Conservation (phyloP, 2,329 filamentous ascomycete genomes). For the Lasiodiplodia theobromae region DNA sequence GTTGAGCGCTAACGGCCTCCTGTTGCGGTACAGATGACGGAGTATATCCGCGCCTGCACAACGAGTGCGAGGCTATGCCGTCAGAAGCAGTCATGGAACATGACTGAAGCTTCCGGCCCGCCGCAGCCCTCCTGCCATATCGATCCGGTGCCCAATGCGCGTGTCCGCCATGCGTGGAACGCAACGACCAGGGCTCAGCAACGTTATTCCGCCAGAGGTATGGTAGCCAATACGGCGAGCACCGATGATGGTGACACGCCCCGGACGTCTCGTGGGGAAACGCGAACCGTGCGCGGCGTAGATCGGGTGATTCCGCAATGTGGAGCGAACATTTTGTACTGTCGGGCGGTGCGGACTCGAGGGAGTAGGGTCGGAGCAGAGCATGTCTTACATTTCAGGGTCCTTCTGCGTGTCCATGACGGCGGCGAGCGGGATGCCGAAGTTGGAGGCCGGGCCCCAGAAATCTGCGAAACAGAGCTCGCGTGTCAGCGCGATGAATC, state of each 20-base stretch:
- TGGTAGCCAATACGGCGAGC: background rate
- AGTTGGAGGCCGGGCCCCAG: slow-evolving; percentile 61
- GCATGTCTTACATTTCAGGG: slow-evolving; percentile 54
- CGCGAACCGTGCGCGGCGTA: slow-evolving; percentile 12
- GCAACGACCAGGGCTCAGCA: background rate
- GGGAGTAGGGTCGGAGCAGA: background rate
- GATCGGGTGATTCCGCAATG: slow-evolving; percentile 6
- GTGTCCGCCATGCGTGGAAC: background rate
- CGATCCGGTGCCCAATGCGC: background rate
- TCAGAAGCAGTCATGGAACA: background rate
- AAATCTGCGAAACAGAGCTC: slow-evolving; percentile 50
- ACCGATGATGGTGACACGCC: background rate
- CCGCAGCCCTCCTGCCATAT: background rate
- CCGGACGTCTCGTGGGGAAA: slow-evolving; percentile 5
- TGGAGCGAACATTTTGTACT: background rate
- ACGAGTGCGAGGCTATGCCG: background rate
- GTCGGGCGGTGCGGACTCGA: background rate
- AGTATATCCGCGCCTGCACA: background rate
- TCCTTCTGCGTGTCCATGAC: slow-evolving; percentile 63
- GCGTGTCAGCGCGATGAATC: slow-evolving; percentile 3
- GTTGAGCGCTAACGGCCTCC: background rate
- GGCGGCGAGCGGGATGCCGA: slow-evolving; percentile 61
- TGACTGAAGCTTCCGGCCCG: background rate
- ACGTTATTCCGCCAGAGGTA: background rate
- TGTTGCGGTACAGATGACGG: background rate